Evolutionary conservation across 2,329 filamentous ascomycete genomes (phyloP), one percentile per base, ranked within the genome.

Genomic region (Chrysoporthe puriensis): DNA sequence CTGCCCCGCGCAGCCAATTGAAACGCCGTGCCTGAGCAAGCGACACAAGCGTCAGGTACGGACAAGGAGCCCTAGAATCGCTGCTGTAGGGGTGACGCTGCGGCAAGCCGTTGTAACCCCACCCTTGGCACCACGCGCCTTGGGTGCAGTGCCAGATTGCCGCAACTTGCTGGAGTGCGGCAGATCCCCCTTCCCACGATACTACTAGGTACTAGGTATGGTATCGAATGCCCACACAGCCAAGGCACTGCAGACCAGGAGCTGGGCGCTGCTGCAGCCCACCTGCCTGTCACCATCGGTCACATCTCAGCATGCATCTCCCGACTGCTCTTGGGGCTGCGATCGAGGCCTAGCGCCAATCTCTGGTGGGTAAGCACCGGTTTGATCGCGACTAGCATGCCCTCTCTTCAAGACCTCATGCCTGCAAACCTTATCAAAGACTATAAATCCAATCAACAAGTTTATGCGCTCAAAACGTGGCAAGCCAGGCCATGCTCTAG

Each of bases 1-100:
- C 36, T 65, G 63, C 40, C 44, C 67, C 69, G 69, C 67, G 67
- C 59, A 62, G 58, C 69, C 67, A 70, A 70, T 70, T 6, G 61
- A 48, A 44, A 56, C 32, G 26, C 61, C 54, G 69, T 69, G 67
- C 69, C 69, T 70, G 67, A 67, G 57, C 57, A 64, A 63, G 62
- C 67, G 58, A 36, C 54, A 63, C 57, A 64, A 63, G 62, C 67
- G 58, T 48, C 54, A 63, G 64, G 66, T 54, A 64, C 64, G 11
- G 46, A 43, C 60, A 68, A 46, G 60, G 52, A n/a, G 54, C 18
- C 43, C 21, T 40, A 46, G 52, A 11, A 21, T 48, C 6, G 43
- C 56, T 59, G 56, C 26, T 26, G 26, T 26, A 26, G 26, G 58
- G 36, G 52, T 44, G 62, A 42, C 36, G 42, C 42, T 50, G 50